Evolutionary conservation across 1,284 basidiomycete genomes (phyloP), one percentile per base, ranked within the genome.

Genomic region (Agroathelia rolfsii): DNA sequence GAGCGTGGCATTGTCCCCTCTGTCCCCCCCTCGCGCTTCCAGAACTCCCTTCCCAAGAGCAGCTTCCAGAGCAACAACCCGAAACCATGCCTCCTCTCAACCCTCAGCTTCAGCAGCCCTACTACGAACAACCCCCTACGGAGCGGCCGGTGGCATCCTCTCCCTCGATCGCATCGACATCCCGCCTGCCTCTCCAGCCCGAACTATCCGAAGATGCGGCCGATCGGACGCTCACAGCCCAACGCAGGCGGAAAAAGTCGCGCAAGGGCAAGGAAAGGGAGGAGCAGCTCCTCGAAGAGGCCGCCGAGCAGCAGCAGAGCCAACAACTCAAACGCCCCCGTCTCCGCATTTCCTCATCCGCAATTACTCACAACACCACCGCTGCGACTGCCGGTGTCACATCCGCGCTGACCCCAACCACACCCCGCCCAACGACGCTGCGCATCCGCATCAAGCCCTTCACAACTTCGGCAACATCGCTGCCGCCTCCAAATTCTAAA

Each of bases 1-100:
- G 85, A 43, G 65, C 64, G 51, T 84, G 84, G 83, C 66, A 72
- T 46, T 86, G 83, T 52, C 80, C 80, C 19, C 42, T 54, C 24
- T 86, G 83, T 45, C 61, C 64, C 18, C 54, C 52, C 30, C 44
- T 56, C 29, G 41, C 50, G n/a, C n/a, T n/a, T 32, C 41, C 36
- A 26, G 37, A 46, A 18, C 41, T 42, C 36, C 50, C 32, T 29
- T 43, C 38, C 13, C 34, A 22, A 33, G 27, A 41, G 28, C 45
- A 52, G 24, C 43, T 42, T 17, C 27, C 40, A 34, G 35, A 41
- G 30, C 18, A 19, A 20, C 44, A 34, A 1, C 38, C 35, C 8
- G 28, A 23, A n/a, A 7, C 33, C 28, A 39, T 38, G 19, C 30
- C 16, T 9, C 27, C 32, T 10, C 25, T 19, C 20, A 32, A 28